Evolutionary conservation across 345 rosid genomes (phyloP).

Genomic region (Fremontodendron californicum): DNA sequence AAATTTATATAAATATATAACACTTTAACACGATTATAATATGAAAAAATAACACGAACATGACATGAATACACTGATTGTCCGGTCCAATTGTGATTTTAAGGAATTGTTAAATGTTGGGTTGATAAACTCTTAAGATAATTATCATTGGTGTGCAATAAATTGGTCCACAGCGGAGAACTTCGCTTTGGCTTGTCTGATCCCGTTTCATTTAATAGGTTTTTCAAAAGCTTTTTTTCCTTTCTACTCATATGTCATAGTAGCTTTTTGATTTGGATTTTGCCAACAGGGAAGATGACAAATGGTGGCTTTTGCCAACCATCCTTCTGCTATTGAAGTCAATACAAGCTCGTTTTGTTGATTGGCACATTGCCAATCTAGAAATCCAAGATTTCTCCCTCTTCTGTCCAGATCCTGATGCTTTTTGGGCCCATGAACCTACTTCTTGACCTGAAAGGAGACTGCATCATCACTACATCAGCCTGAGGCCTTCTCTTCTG

Average conservation of each 20-base stretch:
- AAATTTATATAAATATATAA: too few relatives aligned
- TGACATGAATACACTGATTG: neutral
- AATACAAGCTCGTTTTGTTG: slow-evolving; percentile 74
- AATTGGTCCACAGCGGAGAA: too few relatives aligned
- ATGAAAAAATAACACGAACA: too few relatives aligned
- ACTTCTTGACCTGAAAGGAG: slow-evolving; percentile 34
- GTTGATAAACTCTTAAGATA: neutral
- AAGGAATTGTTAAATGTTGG: neutral
- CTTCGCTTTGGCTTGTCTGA: neutral
- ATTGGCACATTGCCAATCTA: slow-evolving; percentile 91
- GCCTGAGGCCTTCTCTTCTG: neutral
- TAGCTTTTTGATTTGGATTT: neutral
- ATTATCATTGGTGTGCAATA: too few relatives aligned
- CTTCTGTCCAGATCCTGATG: slow-evolving; percentile 76
- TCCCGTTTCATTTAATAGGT: neutral
- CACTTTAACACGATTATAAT: too few relatives aligned
- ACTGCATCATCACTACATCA: neutral
- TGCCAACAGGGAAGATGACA: slow-evolving; percentile 63
- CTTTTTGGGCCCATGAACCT: slow-evolving; percentile 89
- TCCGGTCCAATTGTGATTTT: too few relatives aligned
- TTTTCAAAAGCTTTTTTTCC: neutral
- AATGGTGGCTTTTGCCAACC: slow-evolving; percentile 92
- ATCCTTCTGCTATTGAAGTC: slow-evolving; percentile 60
- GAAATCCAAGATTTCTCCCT: slow-evolving; percentile 79
- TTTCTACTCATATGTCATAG: neutral